Base-by-base conservation (phyloP, 345 rosid genomes). In the Passiflora organensis region DNA sequence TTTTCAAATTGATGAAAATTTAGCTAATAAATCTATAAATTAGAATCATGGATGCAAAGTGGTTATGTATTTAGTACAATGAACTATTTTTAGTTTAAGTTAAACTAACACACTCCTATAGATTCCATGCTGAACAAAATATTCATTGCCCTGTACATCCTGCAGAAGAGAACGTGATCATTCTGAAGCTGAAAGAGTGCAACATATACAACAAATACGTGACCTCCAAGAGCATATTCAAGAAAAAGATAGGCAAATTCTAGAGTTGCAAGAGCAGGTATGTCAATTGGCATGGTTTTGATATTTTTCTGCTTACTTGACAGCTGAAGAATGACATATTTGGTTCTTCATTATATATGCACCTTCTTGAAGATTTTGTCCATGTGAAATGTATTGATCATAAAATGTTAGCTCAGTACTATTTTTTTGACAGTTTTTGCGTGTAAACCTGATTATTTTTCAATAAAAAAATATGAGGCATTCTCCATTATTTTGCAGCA, bases 151-250 rank as follows among this genome's bases (percentile, higher is more conserved):
- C 67, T 10, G 48, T 59, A 37, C 20, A 37, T 48, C 32, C 39
- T 76, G 72, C 89, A 93, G 99, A 75, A 85, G 94, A 69, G 97
- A 93, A 75, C 97, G 85, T 73, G 99, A 93, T 77, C 99, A 86
- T 70, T 81, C 94, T 54, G 99, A 89, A 63, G 95, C 89, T 71
- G 99, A 93, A 75, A 82, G 89, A 74, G 76, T 80, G 22, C 97
- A 89, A 45, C 95, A 80, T 51, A 58, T 82, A 45, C 85, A 89
- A 47, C 82, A 93, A 69, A 72, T 93, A 46, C 87, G 72, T 43
- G 97, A 93, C 42, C 80, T 89, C 61, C 97, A 89, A 69, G 99
- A 93, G 59, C 97, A 76, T 64, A 55, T 81, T 63, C 97, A 86
- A 74, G 97, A 93, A 58, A 89, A 86, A 71, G 97, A 89, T 61